phyloP scores from a whole-genome alignment of 2,329 filamentous ascomycete species.

The Ilyonectria robusta region DNA sequence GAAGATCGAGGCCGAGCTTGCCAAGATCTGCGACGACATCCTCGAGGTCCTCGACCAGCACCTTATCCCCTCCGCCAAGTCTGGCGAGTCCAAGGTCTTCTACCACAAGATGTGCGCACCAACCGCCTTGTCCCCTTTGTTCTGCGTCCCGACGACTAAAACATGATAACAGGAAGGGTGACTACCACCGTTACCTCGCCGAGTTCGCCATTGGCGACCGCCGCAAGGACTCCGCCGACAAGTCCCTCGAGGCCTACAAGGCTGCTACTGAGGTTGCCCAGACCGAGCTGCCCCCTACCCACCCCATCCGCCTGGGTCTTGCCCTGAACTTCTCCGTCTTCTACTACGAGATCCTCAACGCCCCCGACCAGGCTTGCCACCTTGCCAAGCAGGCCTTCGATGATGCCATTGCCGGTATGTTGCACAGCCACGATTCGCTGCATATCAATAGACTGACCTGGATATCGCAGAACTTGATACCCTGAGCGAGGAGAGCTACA shows the following conservation, averaged over 20 bases:
- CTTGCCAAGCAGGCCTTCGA: constrained; percentile 99
- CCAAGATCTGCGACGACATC: constrained; percentile 98
- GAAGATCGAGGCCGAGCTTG: constrained; percentile 98
- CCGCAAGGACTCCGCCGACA: constrained; percentile 89
- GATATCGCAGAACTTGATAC: constrained; percentile 85
- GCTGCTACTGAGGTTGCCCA: constrained; percentile 98
- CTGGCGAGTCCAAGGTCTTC: constrained; percentile 99
- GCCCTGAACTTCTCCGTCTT: constrained; percentile 99
- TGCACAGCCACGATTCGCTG: too few species aligned
- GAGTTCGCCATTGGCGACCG: constrained; percentile 95
- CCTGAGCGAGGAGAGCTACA: constrained; percentile 98
- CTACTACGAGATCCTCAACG: constrained; percentile 99
- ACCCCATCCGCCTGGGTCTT: constrained; percentile 97
- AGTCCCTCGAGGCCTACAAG: constrained; percentile 97
- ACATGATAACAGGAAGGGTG: constrained; percentile 82
- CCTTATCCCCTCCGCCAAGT: constrained; percentile 95
- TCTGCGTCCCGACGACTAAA: constrained; percentile 7
- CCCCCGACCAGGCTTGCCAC: constrained; percentile 97
- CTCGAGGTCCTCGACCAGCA: constrained; percentile 93
- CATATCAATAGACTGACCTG: constrained; percentile 11
- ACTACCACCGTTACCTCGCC: constrained; percentile 95
- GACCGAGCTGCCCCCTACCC: constrained; percentile 96
- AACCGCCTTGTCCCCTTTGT: constrained; percentile 19
- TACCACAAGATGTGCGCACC: constrained; percentile 97
- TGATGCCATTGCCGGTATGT: constrained; percentile 86